phyloP scores from a whole-genome alignment of 106 monocot species.

The Dendrobium huoshanense region DNA sequence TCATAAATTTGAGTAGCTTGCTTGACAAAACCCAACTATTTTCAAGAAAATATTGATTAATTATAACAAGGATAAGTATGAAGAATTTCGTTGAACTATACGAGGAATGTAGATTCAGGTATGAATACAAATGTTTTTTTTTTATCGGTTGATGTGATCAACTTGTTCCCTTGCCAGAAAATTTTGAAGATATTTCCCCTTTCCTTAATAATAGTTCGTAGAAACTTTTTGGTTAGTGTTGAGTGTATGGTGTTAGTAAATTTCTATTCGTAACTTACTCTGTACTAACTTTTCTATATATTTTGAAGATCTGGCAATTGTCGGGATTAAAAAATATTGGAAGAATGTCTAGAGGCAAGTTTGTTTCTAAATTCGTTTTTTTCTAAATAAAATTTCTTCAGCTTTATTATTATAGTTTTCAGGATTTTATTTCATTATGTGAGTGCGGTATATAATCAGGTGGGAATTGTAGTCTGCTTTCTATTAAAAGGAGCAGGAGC shows the following conservation, averaged over 20 bases:
- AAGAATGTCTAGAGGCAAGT: conserved; percentile 22
- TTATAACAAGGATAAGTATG: too few species aligned
- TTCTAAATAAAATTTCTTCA: not conserved
- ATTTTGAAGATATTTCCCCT: too few species aligned
- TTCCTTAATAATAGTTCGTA: too few species aligned
- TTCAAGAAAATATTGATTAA: too few species aligned
- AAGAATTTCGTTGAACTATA: too few species aligned
- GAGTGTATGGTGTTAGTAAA: not conserved
- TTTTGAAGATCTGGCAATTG: conserved; percentile 5
- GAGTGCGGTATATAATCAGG: conserved; percentile 6
- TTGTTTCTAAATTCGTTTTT: not conserved
- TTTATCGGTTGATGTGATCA: too few species aligned
- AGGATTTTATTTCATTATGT: not conserved
- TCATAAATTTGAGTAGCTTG: too few species aligned
- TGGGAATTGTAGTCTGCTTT: conserved; percentile 16
- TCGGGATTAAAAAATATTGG: conserved; percentile 13
- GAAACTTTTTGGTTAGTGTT: not conserved
- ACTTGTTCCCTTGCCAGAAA: too few species aligned
- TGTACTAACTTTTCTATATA: not conserved
- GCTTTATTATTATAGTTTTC: not conserved
- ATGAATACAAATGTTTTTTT: too few species aligned
- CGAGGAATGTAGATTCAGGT: too few species aligned
- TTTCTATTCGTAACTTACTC: not conserved
- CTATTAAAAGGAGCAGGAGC: not conserved
- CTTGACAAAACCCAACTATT: too few species aligned